Evolutionary conservation across 495 filamentous ascomycete genomes (phyloP).

Genomic region (Aspergillus ellipticus): DNA sequence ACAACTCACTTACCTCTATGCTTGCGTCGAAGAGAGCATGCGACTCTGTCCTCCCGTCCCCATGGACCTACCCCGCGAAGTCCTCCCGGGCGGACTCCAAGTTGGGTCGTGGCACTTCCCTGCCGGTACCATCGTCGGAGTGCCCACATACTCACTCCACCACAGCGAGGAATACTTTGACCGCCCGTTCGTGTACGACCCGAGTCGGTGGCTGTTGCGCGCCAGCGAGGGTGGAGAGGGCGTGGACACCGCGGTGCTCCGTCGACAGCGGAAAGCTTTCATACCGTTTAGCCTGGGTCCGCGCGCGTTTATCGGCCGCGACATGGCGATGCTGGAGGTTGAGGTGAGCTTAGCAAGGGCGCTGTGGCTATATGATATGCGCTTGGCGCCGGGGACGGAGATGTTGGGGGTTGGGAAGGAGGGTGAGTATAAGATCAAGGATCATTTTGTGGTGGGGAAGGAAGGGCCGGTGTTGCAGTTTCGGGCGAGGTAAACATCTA

Average conservation of each 20-base stretch:
- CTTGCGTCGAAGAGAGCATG: constrained; percentile 12
- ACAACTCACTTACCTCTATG: constrained; percentile 6
- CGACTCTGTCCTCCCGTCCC: constrained; percentile 9
- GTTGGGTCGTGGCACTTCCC: neutral
- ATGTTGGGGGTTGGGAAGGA: neutral
- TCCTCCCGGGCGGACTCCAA: neutral
- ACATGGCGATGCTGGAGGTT: constrained; percentile 47
- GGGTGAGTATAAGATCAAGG: neutral
- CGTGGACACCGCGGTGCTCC: neutral
- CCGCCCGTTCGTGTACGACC: neutral
- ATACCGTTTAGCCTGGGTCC: constrained; percentile 22
- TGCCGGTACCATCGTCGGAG: neutral
- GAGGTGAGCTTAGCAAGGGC: constrained; percentile 42
- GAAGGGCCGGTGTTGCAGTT: neutral
- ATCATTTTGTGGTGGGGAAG: neutral
- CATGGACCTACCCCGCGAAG: constrained; percentile 6
- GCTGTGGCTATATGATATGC: constrained; percentile 44
- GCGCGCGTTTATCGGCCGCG: constrained; percentile 24
- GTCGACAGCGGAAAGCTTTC: constrained; percentile 9
- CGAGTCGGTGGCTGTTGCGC: constrained; percentile 12
- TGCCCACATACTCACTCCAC: neutral
- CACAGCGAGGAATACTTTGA: neutral
- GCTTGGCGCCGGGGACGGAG: neutral
- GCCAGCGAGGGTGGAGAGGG: constrained; percentile 7
- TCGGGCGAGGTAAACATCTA: neutral